Conservation (phyloP, 805 yeast species). For the Cyberlindnera mississippiensis region DNA sequence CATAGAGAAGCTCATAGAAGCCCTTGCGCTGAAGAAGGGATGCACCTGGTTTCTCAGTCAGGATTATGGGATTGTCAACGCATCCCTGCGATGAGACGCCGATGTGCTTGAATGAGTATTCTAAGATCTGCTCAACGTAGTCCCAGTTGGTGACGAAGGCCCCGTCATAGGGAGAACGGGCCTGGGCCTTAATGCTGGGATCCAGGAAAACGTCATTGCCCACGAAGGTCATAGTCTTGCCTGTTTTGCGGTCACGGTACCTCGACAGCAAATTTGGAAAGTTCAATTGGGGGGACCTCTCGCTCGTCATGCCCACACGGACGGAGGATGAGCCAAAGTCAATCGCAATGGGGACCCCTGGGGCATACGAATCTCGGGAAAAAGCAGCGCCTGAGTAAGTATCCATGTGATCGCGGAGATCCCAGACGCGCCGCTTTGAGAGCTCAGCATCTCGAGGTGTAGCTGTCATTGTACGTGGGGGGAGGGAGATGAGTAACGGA, state of each 20-base stretch:
- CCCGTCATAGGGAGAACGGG: slow-evolving; percentile 84
- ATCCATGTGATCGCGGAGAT: slow-evolving; percentile 21
- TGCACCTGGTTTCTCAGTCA: slow-evolving; percentile 75
- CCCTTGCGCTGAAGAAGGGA: slow-evolving; percentile 66
- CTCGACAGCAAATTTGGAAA: slow-evolving; percentile 70
- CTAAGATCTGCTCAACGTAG: slow-evolving; percentile 72
- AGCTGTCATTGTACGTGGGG: too few species aligned
- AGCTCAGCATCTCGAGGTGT: slow-evolving; percentile 18
- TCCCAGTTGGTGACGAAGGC: slow-evolving; percentile 91
- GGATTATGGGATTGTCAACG: slow-evolving; percentile 73
- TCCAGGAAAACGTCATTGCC: slow-evolving; percentile 84
- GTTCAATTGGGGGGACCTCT: slow-evolving; percentile 47
- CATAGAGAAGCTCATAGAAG: slow-evolving; percentile 81
- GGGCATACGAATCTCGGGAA: slow-evolving; percentile 41
- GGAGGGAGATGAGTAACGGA: too few species aligned
- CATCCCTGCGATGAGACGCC: slow-evolving; percentile 52
- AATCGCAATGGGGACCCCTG: slow-evolving; percentile 74
- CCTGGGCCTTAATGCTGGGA: slow-evolving; percentile 58
- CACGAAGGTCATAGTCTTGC: slow-evolving; percentile 58
- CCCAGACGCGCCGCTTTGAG: slow-evolving; percentile 19
- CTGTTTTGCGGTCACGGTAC: slow-evolving; percentile 73
- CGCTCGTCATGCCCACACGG: slow-evolving; percentile 55
- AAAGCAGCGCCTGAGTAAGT: slow-evolving; percentile 40
- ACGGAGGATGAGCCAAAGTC: slow-evolving; percentile 73
- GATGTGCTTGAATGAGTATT: slow-evolving; percentile 76